phyloP scores from a whole-genome alignment of 2,329 filamentous ascomycete genomes.

The Aspergillus thermomutatus region DNA sequence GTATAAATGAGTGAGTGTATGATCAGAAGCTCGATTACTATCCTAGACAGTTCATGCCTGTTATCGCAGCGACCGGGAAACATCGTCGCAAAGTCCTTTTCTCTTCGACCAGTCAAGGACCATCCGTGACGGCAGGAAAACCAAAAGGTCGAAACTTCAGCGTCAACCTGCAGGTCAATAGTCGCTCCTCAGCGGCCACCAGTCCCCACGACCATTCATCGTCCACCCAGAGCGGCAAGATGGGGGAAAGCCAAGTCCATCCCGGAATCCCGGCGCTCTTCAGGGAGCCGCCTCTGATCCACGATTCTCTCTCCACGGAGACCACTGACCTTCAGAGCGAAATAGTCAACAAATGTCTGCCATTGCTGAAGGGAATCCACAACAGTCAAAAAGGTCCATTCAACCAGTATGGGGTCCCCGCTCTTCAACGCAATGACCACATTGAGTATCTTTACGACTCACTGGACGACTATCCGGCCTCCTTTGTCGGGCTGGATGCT shows the following conservation, averaged over 20 bases:
- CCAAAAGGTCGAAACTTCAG: slow-evolving; percentile 7
- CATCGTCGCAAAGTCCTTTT: slow-evolving; percentile 40
- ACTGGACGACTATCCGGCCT: slow-evolving; percentile 60
- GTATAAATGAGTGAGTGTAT: neutral
- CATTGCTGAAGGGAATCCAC: slow-evolving; percentile 57
- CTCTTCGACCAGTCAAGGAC: slow-evolving; percentile 24
- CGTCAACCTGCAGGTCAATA: slow-evolving; percentile 11
- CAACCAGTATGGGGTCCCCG: slow-evolving; percentile 72
- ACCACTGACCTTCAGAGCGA: slow-evolving; percentile 67
- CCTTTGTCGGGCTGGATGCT: slow-evolving; percentile 74
- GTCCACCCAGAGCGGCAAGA: slow-evolving; percentile 13
- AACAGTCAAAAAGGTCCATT: slow-evolving; percentile 50
- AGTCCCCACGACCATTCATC: slow-evolving; percentile 5
- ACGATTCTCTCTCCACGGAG: slow-evolving; percentile 63
- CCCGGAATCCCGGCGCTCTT: slow-evolving; percentile 39
- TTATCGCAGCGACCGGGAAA: slow-evolving; percentile 30
- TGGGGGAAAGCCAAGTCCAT: slow-evolving; percentile 22
- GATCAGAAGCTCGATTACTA: neutral
- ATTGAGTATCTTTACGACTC: slow-evolving; percentile 47
- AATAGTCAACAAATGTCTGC: slow-evolving; percentile 66
- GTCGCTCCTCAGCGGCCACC: slow-evolving; percentile 12
- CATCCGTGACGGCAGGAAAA: slow-evolving; percentile 12
- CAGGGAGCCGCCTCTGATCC: slow-evolving; percentile 55
- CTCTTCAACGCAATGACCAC: slow-evolving; percentile 63
- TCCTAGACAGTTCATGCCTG: slow-evolving; percentile 27